Conservation (phyloP, 225 moss, liverwort and hornwort species). For the Rhytidiadelphus loreus region DNA sequence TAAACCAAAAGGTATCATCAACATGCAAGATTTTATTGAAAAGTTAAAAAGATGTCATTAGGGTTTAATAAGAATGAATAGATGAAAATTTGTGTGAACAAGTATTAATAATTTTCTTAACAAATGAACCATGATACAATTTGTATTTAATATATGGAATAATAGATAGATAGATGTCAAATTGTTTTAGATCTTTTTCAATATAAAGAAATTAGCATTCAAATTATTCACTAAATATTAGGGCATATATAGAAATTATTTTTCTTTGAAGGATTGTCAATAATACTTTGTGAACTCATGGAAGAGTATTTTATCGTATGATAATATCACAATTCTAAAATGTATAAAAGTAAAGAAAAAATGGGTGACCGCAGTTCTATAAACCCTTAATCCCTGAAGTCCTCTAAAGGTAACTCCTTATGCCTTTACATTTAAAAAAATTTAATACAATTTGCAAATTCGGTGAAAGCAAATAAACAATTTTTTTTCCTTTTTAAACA, state of each 20-base stretch:
- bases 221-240: neutral
- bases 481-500: no score
- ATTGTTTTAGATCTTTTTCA: neutral
- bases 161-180: neutral
- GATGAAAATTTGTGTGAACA: rapidly evolving
- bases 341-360: neutral
- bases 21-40: neutral
- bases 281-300: neutral
- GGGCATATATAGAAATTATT: neutral
- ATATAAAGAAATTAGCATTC: neutral
- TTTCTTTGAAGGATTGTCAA: neutral
- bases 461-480: no score
- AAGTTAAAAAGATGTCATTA: neutral
- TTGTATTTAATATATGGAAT: neutral
- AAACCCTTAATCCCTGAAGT: neutral
- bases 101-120: neutral
- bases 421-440: no score
- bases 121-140: neutral
- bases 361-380: neutral
- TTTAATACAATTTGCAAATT: no score
- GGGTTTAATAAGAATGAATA: neutral
- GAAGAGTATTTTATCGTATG: neutral
- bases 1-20: neutral
- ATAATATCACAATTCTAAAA: neutral
- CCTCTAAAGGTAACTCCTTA: neutral